Evolutionary conservation across 2,329 filamentous ascomycete genomes (phyloP), one percentile per base, ranked within the genome.

Genomic region (Aureobasidium sp.): DNA sequence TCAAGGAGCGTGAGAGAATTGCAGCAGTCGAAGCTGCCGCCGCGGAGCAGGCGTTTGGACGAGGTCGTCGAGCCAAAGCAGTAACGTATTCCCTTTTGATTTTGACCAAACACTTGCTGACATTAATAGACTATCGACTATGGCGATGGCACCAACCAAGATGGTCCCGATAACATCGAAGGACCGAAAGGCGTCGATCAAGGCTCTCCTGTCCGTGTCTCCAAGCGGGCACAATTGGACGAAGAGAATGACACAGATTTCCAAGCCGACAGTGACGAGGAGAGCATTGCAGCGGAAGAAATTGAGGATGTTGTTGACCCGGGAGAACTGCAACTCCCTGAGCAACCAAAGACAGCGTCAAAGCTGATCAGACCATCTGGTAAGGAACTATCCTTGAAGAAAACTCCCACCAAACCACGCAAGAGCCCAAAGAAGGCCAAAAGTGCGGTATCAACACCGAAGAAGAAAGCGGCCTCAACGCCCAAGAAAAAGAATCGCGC

Each of bases 1-100:
- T 99, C 39, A 85, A 87, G 59, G 84, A 95, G 71, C 86, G 94
- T 65, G 90, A 96, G 73, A 85, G 84, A 46, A 85, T 88, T 61
- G 92, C 91, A 2, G 82, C 84, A n/a, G 84, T 85, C 62, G 86
- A 91, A 68, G 85, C 86, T 8, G 86, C 86, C 37, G 80, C 78
- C 17, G 85, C 86, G 63, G 81, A 86, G 53, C 85, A 95, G 72
- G 84, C 84, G n/a, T 84, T 97, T 52, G 94, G 94, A 12, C 85
- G 94, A 64, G 94, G 94, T 42, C 90, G 90, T 66, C 84, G 94
- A 67, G 79, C 67, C 81, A 83, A 74, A 74, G 79, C 63, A 66
- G 70, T 64, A 37, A 61, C 10, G 27, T 46, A 23, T 62, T 20
- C 65, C 37, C 12, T 66, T 29, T 17, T n/a, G 8, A 27, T 8